These are phyloP conservation scores for Candida khao-thaluensis DNA, from an alignment of 805 yeast genomes.

Conservation along the genomic window DNA sequence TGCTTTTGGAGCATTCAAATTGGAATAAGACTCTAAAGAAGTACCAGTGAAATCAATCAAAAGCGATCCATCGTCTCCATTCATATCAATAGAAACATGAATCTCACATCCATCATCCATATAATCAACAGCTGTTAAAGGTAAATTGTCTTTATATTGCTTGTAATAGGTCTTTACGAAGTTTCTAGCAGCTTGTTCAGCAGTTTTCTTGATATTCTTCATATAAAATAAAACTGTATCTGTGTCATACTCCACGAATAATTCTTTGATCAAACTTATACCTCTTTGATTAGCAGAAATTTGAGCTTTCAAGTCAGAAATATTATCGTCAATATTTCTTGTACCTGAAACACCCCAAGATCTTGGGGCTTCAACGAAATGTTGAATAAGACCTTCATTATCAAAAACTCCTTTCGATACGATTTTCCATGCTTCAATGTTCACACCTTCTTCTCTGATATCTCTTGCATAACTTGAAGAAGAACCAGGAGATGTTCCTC, in stretches of 20 bases:
- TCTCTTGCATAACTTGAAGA: slow-evolving; percentile 20
- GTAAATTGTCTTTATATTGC: slow-evolving; percentile 44
- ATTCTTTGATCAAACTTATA: slow-evolving; percentile 55
- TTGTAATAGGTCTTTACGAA: slow-evolving; percentile 19
- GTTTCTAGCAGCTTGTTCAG: slow-evolving; percentile 65
- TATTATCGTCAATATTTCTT: slow-evolving; percentile 21
- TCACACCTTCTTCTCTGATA: slow-evolving; percentile 22
- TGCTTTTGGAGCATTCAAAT: slow-evolving; percentile 87
- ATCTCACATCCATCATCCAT: slow-evolving; percentile 20
- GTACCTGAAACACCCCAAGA: slow-evolving; percentile 22
- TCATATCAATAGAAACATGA: slow-evolving; percentile 19
- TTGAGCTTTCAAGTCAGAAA: slow-evolving; percentile 71
- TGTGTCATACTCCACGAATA: slow-evolving; percentile 61
- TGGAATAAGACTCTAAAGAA: slow-evolving; percentile 22
- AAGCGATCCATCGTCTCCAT: slow-evolving; percentile 21
- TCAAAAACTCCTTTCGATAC: slow-evolving; percentile 20
- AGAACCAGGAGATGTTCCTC: slow-evolving; percentile 23
- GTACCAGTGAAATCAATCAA: slow-evolving; percentile 28
- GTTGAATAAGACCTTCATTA: slow-evolving; percentile 17
- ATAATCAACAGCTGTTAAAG: slow-evolving; percentile 18
- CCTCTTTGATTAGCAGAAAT: slow-evolving; percentile 87
- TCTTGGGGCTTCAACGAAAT: slow-evolving; percentile 19
- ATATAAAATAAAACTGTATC: slow-evolving; percentile 66
- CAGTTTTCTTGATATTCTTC: slow-evolving; percentile 79
- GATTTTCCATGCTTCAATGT: slow-evolving; percentile 20